phyloP scores from a whole-genome alignment of 306 rosid genomes.

The Quercus suber region DNA sequence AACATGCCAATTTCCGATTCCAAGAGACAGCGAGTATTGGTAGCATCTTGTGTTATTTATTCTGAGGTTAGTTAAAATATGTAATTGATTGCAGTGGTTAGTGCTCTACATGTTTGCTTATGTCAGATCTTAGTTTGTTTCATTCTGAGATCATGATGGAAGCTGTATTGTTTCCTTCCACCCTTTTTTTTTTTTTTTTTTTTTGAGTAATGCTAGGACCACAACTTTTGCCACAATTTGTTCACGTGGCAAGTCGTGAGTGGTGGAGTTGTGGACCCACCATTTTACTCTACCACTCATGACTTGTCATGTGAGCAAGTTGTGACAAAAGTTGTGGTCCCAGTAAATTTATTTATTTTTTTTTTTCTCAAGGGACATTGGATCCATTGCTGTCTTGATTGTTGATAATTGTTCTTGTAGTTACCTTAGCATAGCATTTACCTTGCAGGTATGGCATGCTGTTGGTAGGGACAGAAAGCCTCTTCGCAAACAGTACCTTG shows the following conservation, averaged over 20 bases:
- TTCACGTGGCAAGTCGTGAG: no score
- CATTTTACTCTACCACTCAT: no score
- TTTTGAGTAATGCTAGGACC: no score
- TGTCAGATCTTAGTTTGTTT: not conserved
- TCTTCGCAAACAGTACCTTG: constrained; percentile 83
- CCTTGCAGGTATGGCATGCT: constrained; percentile 83
- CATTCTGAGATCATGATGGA: not conserved
- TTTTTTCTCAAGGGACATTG: not conserved
- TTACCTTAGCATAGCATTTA: constrained; percentile 26
- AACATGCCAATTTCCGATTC: constrained; percentile 95
- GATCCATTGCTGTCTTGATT: constrained; percentile 15
- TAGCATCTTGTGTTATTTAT: constrained; percentile 85
- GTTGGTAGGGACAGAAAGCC: constrained; percentile 71
- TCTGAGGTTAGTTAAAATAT: constrained; percentile 70
- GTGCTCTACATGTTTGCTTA: not conserved
- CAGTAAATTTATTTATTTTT: not conserved
- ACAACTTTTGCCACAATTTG: no score
- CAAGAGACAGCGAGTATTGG: constrained; percentile 95
- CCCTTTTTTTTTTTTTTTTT: not conserved
- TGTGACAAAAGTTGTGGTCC: no score
- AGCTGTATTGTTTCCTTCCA: constrained; percentile 12
- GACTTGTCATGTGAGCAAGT: no score
- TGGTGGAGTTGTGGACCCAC: no score
- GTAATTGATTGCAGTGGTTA: not conserved
- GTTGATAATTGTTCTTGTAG: constrained; percentile 11